Evolutionary conservation across 192 early-diverging fungal genomes (phyloP).

Genomic region (Coemansia sp.): DNA sequence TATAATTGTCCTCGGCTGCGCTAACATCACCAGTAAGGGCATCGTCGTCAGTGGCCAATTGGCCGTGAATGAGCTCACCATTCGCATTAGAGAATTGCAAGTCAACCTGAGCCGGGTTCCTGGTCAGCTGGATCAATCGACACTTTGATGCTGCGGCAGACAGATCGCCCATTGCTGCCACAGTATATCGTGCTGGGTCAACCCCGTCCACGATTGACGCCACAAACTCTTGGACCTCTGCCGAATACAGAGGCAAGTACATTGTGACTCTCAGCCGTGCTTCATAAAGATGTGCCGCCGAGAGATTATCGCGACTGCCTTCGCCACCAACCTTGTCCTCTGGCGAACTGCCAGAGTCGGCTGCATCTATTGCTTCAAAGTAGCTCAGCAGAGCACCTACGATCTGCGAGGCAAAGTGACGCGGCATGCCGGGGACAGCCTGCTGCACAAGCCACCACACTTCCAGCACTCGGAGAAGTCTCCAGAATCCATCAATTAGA

Average conservation of each 20-base stretch:
- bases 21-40: neutral
- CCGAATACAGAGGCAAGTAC: conserved; percentile 44
- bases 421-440: conserved; percentile 39
- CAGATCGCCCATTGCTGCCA: neutral
- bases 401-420: conserved; percentile 26
- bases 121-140: conserved; percentile 24
- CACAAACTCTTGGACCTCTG: conserved; percentile 41
- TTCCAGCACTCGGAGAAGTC: conserved; percentile 35
- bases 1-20: conserved; percentile 21
- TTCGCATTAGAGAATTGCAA: conserved; percentile 14
- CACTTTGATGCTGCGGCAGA: neutral
- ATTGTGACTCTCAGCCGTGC: conserved; percentile 11
- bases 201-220: conserved; percentile 26
- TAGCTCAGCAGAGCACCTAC: conserved; percentile 19
- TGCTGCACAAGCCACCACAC: conserved; percentile 41
- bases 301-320: neutral
- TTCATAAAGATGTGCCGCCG: conserved; percentile 1
- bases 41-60: neutral
- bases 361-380: conserved; percentile 7
- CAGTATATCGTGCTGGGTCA: conserved; percentile 31
- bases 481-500: conserved; percentile 23
- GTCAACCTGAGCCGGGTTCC: conserved; percentile 35
- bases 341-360: no score
- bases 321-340: neutral
- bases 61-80: neutral